phyloP scores from a whole-genome alignment of 2,329 filamentous ascomycete genomes.

The Tothia fuscella region DNA sequence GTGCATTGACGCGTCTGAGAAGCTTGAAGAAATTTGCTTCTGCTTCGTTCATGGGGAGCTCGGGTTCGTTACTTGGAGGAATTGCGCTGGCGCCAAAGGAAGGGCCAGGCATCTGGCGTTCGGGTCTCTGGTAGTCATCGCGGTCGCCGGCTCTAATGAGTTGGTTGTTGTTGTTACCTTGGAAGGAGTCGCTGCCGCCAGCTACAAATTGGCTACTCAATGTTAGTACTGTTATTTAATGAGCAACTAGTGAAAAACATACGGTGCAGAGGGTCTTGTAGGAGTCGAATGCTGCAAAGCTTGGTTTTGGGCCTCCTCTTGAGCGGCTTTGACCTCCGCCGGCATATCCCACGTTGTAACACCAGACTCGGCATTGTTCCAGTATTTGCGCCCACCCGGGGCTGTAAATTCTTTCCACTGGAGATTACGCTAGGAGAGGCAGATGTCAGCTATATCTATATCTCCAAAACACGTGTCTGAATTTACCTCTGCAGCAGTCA shows the following conservation, averaged over 20 bases:
- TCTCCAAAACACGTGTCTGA: not conserved
- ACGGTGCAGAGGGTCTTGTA: constrained; percentile 34
- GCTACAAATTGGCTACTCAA: constrained; percentile 41
- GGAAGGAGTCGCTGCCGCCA: constrained; percentile 25
- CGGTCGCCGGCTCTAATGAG: constrained; percentile 31
- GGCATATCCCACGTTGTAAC: constrained; percentile 94
- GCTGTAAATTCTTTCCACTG: constrained; percentile 90
- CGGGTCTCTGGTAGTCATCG: constrained; percentile 30
- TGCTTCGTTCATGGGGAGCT: constrained; percentile 45
- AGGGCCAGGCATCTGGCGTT: constrained; percentile 7
- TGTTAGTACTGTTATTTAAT: not conserved
- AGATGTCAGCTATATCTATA: not conserved
- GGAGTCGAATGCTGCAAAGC: too few species aligned
- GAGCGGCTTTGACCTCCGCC: constrained; percentile 62
- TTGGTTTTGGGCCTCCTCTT: constrained; percentile 41
- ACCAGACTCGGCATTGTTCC: constrained; percentile 82
- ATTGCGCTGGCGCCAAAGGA: constrained; percentile 4
- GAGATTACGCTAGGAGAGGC: constrained; percentile 61
- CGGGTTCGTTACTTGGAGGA: constrained; percentile 4
- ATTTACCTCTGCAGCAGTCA: constrained; percentile 68
- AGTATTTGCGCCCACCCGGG: constrained; percentile 81
- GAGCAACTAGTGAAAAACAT: constrained; percentile 19
- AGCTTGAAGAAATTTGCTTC: constrained; percentile 90
- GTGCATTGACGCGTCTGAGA: constrained; percentile 70
- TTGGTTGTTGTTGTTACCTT: constrained; percentile 5